Evolutionary conservation across 495 filamentous ascomycete species (phyloP).

Genomic region (Oleoguttula mirabilis): DNA sequence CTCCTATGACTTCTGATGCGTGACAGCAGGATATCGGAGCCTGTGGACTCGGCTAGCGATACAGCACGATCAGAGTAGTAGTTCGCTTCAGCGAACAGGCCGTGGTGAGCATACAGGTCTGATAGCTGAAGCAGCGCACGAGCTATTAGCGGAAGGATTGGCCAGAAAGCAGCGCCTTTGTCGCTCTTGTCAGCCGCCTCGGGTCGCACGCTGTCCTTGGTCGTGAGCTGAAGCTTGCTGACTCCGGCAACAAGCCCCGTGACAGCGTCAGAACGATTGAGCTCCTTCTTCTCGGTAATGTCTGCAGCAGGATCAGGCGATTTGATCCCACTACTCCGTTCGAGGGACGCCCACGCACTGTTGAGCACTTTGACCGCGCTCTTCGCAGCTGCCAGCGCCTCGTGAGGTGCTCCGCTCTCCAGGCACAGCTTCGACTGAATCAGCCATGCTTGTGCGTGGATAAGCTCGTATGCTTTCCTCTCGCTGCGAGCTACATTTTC

Average conservation of each 20-base stretch:
- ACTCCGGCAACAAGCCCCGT: slow-evolving; percentile 5
- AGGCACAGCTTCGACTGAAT: slow-evolving; percentile 5
- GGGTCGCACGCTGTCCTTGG: neutral
- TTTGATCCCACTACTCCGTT: too few species aligned
- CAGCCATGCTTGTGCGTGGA: slow-evolving; percentile 12
- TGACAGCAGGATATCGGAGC: slow-evolving; percentile 46
- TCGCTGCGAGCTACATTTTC: slow-evolving; percentile 1
- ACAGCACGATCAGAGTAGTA: slow-evolving; percentile 78
- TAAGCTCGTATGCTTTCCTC: slow-evolving; percentile 5
- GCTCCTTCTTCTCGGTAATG: neutral
- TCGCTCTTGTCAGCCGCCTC: slow-evolving; percentile 17
- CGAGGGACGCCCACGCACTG: slow-evolving; percentile 13
- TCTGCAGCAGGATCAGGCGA: too few species aligned
- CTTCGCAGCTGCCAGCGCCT: slow-evolving; percentile 17
- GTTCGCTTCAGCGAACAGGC: slow-evolving; percentile 78
- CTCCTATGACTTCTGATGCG: slow-evolving; percentile 20
- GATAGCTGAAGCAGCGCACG: slow-evolving; percentile 59
- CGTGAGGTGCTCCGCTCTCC: neutral
- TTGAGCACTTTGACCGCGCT: slow-evolving; percentile 16
- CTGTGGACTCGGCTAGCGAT: slow-evolving; percentile 59
- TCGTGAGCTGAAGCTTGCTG: slow-evolving; percentile 17
- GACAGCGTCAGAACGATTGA: neutral
- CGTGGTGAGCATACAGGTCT: slow-evolving; percentile 63
- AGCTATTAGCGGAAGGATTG: slow-evolving; percentile 59
- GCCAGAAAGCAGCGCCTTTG: slow-evolving; percentile 67